These are phyloP conservation scores for Pezicula carpinea DNA, from an alignment of 2,329 filamentous ascomycete species.

Conservation along the genomic window DNA sequence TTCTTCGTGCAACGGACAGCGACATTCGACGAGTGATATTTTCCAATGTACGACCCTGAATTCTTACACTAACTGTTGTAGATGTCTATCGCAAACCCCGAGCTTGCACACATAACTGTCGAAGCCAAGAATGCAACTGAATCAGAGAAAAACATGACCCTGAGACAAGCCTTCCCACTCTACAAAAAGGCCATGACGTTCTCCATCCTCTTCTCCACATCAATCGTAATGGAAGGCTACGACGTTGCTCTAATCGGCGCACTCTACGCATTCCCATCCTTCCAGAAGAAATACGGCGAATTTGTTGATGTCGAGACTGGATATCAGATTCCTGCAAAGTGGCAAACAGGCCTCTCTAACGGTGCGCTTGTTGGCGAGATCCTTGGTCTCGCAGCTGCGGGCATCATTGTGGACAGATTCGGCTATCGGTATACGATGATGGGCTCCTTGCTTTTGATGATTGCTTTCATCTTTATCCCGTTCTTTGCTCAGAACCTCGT, in stretches of 20 bases:
- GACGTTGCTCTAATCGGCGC: constrained; percentile 29
- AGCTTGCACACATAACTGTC: not conserved
- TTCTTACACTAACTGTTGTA: not conserved
- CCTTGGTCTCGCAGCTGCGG: constrained; percentile 42
- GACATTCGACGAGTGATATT: not conserved
- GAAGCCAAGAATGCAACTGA: constrained; percentile 9
- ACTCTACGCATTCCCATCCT: constrained; percentile 31
- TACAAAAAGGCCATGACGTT: constrained; percentile 23
- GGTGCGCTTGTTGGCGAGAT: constrained; percentile 30
- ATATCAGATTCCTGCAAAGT: constrained; percentile 31
- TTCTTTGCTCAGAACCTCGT: constrained; percentile 43
- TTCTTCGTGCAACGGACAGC: not conserved
- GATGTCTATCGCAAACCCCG: not conserved
- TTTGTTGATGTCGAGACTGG: constrained; percentile 16
- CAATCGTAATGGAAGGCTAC: constrained; percentile 37
- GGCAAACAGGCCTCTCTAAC: constrained; percentile 27
- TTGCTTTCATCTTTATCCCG: constrained; percentile 41
- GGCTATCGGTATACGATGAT: constrained; percentile 39
- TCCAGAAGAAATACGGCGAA: constrained; percentile 28
- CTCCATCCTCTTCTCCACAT: constrained; percentile 31
- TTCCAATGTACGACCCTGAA: not conserved
- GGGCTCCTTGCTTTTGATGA: constrained; percentile 36
- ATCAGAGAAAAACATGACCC: constrained; percentile 15
- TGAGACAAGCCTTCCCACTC: constrained; percentile 12
- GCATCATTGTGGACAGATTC: constrained; percentile 42